A percentile compares a stretch with the other conserved stretches of the same genome.
These are phyloP conservation scores for Leishmania braziliensis DNA, from an alignment of 208 protist genomes.

Conservation along the genomic window DNA sequence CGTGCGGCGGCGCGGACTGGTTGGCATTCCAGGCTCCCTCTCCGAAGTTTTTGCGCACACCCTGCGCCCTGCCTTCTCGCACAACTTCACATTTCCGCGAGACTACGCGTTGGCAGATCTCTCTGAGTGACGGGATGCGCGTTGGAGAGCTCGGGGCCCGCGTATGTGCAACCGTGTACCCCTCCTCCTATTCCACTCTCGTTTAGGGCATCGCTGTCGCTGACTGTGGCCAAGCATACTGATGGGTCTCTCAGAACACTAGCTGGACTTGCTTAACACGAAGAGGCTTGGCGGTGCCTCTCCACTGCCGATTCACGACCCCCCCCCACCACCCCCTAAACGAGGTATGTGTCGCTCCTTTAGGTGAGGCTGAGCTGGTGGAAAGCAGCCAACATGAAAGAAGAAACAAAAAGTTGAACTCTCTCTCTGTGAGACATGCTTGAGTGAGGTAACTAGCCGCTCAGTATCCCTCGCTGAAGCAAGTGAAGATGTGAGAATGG, in stretches of 20 bases:
- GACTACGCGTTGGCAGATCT: not conserved
- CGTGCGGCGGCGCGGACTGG: constrained; percentile 31
- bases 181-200: not conserved
- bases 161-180: not conserved
- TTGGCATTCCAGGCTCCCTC: constrained; percentile 8
- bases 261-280: not conserved
- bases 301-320: not conserved
- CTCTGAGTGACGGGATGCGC: not conserved
- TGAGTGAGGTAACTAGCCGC: not conserved
- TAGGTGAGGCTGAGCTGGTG: not conserved
- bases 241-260: not conserved
- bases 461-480: not conserved
- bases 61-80: constrained; percentile 24
- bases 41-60: constrained; percentile 29
- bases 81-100: constrained; percentile 8
- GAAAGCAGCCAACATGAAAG: not conserved
- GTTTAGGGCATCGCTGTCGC: not conserved
- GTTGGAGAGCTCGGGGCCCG: not conserved
- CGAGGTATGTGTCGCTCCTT: not conserved
- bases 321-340: not conserved
- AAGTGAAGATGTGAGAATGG: not conserved
- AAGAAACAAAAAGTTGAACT: not conserved
- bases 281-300: not conserved
- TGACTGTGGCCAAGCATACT: not conserved
- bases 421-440: not conserved